Base-by-base conservation (phyloP, 495 filamentous ascomycete species). In the Daldinia bambusicola region DNA sequence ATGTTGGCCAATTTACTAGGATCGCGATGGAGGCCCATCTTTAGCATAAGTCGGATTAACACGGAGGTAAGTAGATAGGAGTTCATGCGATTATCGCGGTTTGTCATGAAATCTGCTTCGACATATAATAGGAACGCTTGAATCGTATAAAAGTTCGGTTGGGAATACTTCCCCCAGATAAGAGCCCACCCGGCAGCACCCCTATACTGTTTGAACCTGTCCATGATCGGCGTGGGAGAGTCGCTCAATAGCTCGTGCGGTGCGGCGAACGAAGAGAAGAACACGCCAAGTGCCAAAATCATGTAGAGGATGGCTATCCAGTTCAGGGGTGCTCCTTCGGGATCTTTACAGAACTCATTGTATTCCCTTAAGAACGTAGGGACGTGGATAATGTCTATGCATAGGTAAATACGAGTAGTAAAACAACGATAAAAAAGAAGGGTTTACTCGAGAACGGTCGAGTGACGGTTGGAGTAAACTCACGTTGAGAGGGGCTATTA, bases 21-120 rank as follows among this genome's bases (percentile, higher is more conserved):
- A 58, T 89, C 87, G 18, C 87, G 82, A 61, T 89, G 87, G 22
- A 86, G 80, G 13, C 86, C 87, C 82, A 87, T 84, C 52, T 82
- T 82, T 48, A 89, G 52, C 61, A 87, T 85, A 1, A 89, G 75
- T 12, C 85, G 82, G 31, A 87, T 78, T 18, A 80, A 69, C 14
- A 80, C 79, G 13, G 84, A 83, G 0, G 82, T 78, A 8, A 86
- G 64, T 9, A 88, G 74, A 71, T 84, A 88, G 53, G 80, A 79
- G 53, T 84, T 80, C 32, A 80, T 80, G 61, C 83, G 81, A 6
- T 77, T 77, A 36, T 81, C 80, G 13, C 77, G 77, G 61, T 81
- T 84, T 32, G 74, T 61, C 16, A 85, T 63, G 72, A 84, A 85
- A 60, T 84, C 81, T 51, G 76, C 77, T 58, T 84, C 77, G 32